Evolutionary conservation across 1,284 basidiomycete species (phyloP).

Genomic region (Earliella scabrosa): DNA sequence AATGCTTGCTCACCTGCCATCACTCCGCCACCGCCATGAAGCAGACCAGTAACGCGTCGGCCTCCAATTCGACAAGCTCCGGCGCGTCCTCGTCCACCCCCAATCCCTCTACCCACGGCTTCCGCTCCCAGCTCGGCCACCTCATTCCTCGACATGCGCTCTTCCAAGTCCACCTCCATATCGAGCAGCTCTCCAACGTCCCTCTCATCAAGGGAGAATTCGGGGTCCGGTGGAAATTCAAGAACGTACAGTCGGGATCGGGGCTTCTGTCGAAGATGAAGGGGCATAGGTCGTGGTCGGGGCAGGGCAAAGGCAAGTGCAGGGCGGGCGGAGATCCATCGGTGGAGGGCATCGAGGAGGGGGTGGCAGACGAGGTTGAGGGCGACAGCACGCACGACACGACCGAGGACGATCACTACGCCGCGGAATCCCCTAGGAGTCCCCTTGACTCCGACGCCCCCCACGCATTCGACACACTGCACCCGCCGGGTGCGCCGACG

Average conservation of each 20-base stretch:
- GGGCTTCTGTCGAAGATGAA: constrained; percentile 42
- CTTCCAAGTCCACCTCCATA: constrained; percentile 66
- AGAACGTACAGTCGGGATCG: constrained; percentile 55
- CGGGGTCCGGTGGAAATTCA: constrained; percentile 77
- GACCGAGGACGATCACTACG: constrained; percentile 20
- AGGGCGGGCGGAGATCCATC: constrained; percentile 32
- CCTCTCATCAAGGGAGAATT: constrained; percentile 80
- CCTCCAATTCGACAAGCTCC: constrained; percentile 22
- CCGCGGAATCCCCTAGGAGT: constrained; percentile 8
- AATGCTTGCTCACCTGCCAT: constrained; percentile 9
- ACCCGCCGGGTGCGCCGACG: constrained; percentile 16
- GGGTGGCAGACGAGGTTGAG: constrained; percentile 26
- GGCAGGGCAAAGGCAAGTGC: constrained; percentile 30
- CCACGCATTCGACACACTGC: constrained; percentile 12
- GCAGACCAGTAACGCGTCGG: constrained; percentile 11
- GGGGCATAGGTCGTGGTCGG: constrained; percentile 38
- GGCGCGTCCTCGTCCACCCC: constrained; percentile 24
- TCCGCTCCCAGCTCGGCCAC: constrained; percentile 50
- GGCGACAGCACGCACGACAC: constrained; percentile 27
- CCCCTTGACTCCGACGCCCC: constrained; percentile 7
- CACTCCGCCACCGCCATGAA: constrained; percentile 17
- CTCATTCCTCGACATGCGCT: constrained; percentile 63
- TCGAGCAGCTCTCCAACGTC: constrained; percentile 78
- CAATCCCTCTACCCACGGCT: constrained; percentile 25
- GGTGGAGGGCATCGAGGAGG: constrained; percentile 34